These are phyloP conservation scores for Ceratobasidium sp. DNA, from an alignment of 1,284 basidiomycete species.

Conservation along the genomic window DNA sequence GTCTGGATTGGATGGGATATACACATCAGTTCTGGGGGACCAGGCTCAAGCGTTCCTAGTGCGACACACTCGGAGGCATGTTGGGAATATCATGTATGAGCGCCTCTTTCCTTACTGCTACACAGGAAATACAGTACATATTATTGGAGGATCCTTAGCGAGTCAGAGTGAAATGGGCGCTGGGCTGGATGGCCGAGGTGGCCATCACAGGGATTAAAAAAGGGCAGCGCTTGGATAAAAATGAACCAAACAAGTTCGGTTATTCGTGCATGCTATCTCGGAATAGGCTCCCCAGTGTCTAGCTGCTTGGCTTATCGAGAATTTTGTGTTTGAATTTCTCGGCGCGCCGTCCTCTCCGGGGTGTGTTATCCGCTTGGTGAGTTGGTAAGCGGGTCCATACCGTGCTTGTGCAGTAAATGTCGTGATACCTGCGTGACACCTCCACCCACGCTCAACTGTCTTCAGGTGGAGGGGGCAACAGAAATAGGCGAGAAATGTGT, in stretches of 20 bases:
- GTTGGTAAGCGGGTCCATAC: slow-evolving; percentile 5
- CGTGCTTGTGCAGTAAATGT: neutral
- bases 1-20: too few relatives aligned
- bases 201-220: neutral
- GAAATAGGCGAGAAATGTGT: neutral
- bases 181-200: neutral
- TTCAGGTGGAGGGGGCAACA: neutral
- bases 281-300: too few relatives aligned
- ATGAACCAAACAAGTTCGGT: too few relatives aligned
- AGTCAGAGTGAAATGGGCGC: neutral
- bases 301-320: neutral
- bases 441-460: neutral
- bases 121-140: neutral
- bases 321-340: neutral
- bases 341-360: neutral
- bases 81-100: too few relatives aligned
- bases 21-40: neutral
- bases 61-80: too few relatives aligned
- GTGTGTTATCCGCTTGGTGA: neutral
- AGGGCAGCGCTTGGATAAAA: too few relatives aligned
- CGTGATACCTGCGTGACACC: neutral
- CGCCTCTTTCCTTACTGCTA: neutral
- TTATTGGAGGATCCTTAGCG: neutral
- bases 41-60: neutral
- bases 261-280: too few relatives aligned